Evolutionary conservation across 495 filamentous ascomycete species (phyloP).

Genomic region (Margaritispora aquatica): DNA sequence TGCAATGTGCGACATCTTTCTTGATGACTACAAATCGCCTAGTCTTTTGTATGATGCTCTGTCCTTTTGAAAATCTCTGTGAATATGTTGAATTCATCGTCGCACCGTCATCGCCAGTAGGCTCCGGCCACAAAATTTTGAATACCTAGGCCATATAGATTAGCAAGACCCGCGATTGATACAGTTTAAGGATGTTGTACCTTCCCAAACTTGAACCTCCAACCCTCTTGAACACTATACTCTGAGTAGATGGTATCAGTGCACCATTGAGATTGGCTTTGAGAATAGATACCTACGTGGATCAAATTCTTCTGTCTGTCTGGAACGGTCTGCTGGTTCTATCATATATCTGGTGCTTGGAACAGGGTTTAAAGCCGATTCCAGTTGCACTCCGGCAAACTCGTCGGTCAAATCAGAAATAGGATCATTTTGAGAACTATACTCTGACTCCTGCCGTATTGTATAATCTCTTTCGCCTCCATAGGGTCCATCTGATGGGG

Average conservation of each 20-base stretch:
- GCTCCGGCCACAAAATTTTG: constrained; percentile 22
- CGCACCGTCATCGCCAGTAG: background rate
- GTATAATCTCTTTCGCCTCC: background rate
- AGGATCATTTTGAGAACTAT: background rate
- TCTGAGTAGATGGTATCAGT: background rate
- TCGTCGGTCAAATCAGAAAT: background rate
- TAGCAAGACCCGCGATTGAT: background rate
- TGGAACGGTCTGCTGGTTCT: background rate
- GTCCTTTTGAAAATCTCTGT: background rate
- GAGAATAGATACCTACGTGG: background rate
- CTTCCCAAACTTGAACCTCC: background rate
- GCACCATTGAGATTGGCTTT: background rate
- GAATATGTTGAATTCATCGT: background rate
- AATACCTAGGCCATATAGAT: constrained; percentile 10
- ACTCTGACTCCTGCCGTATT: too few species aligned
- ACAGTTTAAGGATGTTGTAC: too few species aligned
- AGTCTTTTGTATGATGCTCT: background rate
- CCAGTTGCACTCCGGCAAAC: background rate
- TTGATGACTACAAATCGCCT: constrained; percentile 20
- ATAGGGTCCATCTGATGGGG: background rate
- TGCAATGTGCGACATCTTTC: constrained; percentile 9
- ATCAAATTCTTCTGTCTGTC: background rate
- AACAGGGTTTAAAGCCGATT: background rate
- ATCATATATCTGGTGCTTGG: too few species aligned
- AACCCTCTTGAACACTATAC: background rate